Percentiles rank a stretch among this genome's conserved stretches.
Evolutionary conservation across 768 basidiomycete genomes (phyloP).

Genomic region (Russula earlei): DNA sequence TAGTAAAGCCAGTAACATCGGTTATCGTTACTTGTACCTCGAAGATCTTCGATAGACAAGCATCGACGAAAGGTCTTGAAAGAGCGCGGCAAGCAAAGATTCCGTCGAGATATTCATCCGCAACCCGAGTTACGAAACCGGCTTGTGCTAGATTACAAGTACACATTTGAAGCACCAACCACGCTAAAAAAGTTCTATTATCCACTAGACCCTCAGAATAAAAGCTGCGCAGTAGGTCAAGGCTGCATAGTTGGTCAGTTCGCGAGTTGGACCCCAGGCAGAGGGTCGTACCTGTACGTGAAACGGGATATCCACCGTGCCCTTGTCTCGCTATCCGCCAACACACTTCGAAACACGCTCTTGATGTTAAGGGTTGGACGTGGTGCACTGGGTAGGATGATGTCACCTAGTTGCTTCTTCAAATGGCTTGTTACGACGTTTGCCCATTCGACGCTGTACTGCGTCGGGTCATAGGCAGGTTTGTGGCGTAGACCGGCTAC

Average conservation of each 20-base stretch:
- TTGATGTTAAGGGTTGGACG: constrained; percentile 72
- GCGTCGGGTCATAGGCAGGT: constrained; percentile 69
- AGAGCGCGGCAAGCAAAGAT: constrained; percentile 60
- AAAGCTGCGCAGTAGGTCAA: constrained; percentile 63
- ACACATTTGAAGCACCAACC: constrained; percentile 73
- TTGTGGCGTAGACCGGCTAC: constrained; percentile 71
- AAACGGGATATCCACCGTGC: constrained; percentile 75
- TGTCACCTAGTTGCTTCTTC: constrained; percentile 74
- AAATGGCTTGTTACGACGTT: constrained; percentile 71
- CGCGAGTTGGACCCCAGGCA: not conserved
- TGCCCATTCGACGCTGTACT: constrained; percentile 82
- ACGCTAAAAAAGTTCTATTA: constrained; percentile 62
- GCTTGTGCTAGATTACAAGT: constrained; percentile 75
- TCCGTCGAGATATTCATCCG: constrained; percentile 70
- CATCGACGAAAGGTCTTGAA: constrained; percentile 60
- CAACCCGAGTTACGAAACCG: constrained; percentile 64
- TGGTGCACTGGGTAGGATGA: constrained; percentile 70
- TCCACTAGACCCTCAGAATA: constrained; percentile 78
- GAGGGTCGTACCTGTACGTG: constrained; percentile 49
- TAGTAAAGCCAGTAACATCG: not conserved
- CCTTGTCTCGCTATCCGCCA: constrained; percentile 60
- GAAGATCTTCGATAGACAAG: constrained; percentile 52
- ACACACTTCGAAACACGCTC: constrained; percentile 72
- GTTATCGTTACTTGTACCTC: constrained; percentile 38
- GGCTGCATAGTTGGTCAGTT: constrained; percentile 30